A percentile compares a stretch with the other conserved stretches of the same genome.
These are phyloP conservation scores for Saturnispora galanensis DNA, from an alignment of 805 yeast genomes.

Conservation along the genomic window DNA sequence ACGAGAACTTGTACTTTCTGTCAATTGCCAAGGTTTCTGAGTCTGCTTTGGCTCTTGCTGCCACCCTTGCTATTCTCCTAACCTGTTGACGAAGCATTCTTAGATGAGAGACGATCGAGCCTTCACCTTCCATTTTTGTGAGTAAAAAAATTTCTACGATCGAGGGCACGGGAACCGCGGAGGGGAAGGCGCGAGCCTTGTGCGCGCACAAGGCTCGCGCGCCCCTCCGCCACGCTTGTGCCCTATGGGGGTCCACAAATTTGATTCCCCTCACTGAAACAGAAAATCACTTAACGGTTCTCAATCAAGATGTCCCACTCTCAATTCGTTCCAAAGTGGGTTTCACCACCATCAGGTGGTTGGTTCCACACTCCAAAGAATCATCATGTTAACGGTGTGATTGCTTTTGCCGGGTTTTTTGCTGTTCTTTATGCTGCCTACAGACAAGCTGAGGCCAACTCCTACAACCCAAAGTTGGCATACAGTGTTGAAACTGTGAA, in stretches of 20 bases:
- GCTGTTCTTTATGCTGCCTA: constrained; percentile 27
- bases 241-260: background rate
- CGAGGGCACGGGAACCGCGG: too few species aligned
- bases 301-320: constrained; percentile 15
- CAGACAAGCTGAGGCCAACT: constrained; percentile 29
- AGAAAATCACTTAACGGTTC: too few species aligned
- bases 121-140: too few species aligned
- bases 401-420: constrained; percentile 32
- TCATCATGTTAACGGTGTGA: constrained; percentile 34
- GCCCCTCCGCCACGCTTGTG: too few species aligned
- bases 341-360: constrained; percentile 42
- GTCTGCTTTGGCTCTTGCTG: too few species aligned
- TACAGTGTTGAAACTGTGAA: constrained; percentile 31
- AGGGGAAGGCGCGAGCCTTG: too few species aligned
- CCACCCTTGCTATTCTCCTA: background rate
- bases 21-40: constrained; percentile 9
- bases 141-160: too few species aligned
- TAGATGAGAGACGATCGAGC: too few species aligned
- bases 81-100: constrained; percentile 11
- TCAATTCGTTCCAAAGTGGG: constrained; percentile 25
- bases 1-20: constrained; percentile 19
- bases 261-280: background rate
- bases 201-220: too few species aligned
- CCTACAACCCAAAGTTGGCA: constrained; percentile 28
- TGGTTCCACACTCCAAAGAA: constrained; percentile 47